Conservation (phyloP, 2,329 filamentous ascomycete genomes). For the Hypocreales sp. region DNA sequence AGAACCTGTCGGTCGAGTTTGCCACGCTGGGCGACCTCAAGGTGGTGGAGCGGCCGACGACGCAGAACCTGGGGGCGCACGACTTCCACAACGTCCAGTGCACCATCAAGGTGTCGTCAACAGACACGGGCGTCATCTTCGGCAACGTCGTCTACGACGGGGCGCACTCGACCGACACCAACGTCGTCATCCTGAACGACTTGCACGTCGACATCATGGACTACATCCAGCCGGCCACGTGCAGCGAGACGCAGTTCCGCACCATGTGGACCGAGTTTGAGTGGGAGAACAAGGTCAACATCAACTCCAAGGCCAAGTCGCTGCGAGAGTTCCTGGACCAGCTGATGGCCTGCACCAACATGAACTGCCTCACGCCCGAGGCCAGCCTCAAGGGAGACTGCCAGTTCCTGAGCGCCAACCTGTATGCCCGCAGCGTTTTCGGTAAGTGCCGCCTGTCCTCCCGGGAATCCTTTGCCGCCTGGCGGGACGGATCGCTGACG, state of each 20-base stretch:
- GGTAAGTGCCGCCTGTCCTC: no score
- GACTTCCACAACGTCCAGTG: constrained; percentile 98
- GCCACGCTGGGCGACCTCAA: constrained; percentile 96
- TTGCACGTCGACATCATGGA: constrained; percentile 99
- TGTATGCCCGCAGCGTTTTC: constrained; percentile 94
- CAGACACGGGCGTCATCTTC: constrained; percentile 96
- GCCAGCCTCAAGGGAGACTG: constrained; percentile 95
- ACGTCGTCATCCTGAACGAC: constrained; percentile 95
- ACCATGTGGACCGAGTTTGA: constrained; percentile 99
- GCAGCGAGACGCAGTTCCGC: constrained; percentile 94
- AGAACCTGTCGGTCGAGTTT: constrained; percentile 95
- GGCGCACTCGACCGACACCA: constrained; percentile 77
- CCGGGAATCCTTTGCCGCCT: no score
- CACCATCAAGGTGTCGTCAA: constrained; percentile 96
- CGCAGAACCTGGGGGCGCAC: constrained; percentile 86
- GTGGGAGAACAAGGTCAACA: constrained; percentile 99
- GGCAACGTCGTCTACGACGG: constrained; percentile 98
- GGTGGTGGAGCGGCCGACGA: constrained; percentile 90
- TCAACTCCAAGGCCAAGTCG: constrained; percentile 91
- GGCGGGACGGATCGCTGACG: constrained; percentile 1
- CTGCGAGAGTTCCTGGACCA: constrained; percentile 85
- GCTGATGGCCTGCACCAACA: constrained; percentile 95
- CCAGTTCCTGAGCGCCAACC: constrained; percentile 91
- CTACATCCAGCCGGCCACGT: constrained; percentile 94
- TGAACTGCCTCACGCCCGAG: constrained; percentile 94